Evolutionary conservation across 108 stramenopile genomes (phyloP), one percentile per base, ranked within the genome.

Genomic region (Pseudonitzschia multistriata): DNA sequence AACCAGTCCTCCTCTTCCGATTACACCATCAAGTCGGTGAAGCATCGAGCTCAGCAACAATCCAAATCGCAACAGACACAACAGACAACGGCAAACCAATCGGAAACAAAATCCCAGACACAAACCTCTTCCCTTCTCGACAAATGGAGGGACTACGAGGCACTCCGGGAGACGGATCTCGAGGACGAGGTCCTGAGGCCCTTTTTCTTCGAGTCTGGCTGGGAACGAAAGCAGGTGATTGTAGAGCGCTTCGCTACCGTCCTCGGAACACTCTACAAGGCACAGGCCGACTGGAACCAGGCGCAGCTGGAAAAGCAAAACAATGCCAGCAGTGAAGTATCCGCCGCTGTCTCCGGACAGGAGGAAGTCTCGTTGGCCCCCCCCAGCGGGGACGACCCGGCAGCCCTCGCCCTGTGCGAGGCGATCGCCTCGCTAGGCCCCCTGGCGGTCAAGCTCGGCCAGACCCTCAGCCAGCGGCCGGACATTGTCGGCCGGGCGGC

Each of bases 401-500:
- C 57, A 0, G 31, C 57, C 0, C 3, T 59, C 31, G 8, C 14
- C 6, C 29, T 59, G 34, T 59, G 57, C 30, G 57, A 34, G 29
- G 31, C 57, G 0, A n/a, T 59, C 10, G 57, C 57, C 34, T 33
- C 31, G n/a, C 34, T 59, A 10, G 57, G 57, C 11, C 50, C 93
- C 91, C 89, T 91, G 68, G 88, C 82, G 48, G 91, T 94, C 68
- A 94, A 94, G 59, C 35, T 66, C 28, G 81, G 83, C 11, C 83
- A 92, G 78, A 90, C 91, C 11, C 78, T 94, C n/a, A 72, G 69
- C 24, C 91, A 90, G 66, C 88, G 93, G 7, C 93, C 93, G 4
- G 93, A 94, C 74, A 81, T 94, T 49, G 68, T 92, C 19, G 68
- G 80, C n/a, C 86, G 88, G 3, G 67, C 75, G 0, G 77, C 85